Evolutionary conservation across 805 yeast species (phyloP).

Genomic region (Kurtzmaniella fragi): DNA sequence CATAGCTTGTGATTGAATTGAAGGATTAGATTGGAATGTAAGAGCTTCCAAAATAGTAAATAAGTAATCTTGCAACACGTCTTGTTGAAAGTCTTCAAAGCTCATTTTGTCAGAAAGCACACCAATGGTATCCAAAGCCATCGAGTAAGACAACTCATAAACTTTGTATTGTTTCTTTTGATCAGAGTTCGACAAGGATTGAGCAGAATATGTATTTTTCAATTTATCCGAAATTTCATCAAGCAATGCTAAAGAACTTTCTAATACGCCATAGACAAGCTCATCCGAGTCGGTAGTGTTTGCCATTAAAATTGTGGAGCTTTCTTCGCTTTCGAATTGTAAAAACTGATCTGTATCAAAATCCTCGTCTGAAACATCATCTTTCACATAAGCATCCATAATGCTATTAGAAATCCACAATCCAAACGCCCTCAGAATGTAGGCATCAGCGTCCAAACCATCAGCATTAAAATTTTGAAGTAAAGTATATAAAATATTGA

Average conservation of each 20-base stretch:
- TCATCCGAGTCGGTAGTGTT: slow-evolving; percentile 39
- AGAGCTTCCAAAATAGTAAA: slow-evolving; percentile 71
- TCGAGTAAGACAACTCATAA: slow-evolving; percentile 24
- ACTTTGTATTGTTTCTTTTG: slow-evolving; percentile 8
- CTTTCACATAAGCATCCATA: slow-evolving; percentile 6
- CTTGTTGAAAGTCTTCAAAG: slow-evolving; percentile 30
- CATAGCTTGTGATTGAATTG: slow-evolving; percentile 52
- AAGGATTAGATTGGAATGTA: slow-evolving; percentile 46
- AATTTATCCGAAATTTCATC: slow-evolving; percentile 23
- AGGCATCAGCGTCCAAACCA: slow-evolving; percentile 1
- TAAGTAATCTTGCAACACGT: slow-evolving; percentile 63
- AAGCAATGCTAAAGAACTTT: slow-evolving; percentile 38
- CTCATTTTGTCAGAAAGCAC: slow-evolving; percentile 16
- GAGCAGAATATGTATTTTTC: slow-evolving; percentile 2
- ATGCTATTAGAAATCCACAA: slow-evolving; percentile 29
- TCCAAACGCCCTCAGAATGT: slow-evolving; percentile 11
- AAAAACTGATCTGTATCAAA: slow-evolving; percentile 18
- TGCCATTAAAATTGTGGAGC: slow-evolving; percentile 22
- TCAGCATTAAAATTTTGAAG: not conserved
- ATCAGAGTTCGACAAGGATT: not conserved
- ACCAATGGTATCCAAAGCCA: slow-evolving; percentile 44
- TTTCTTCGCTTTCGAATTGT: slow-evolving; percentile 14
- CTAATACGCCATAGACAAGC: slow-evolving; percentile 23
- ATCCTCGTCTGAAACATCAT: slow-evolving; percentile 12
- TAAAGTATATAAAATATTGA: not conserved